Evolutionary conservation across 768 basidiomycete genomes (phyloP).

Genomic region (Mycena belliarum): DNA sequence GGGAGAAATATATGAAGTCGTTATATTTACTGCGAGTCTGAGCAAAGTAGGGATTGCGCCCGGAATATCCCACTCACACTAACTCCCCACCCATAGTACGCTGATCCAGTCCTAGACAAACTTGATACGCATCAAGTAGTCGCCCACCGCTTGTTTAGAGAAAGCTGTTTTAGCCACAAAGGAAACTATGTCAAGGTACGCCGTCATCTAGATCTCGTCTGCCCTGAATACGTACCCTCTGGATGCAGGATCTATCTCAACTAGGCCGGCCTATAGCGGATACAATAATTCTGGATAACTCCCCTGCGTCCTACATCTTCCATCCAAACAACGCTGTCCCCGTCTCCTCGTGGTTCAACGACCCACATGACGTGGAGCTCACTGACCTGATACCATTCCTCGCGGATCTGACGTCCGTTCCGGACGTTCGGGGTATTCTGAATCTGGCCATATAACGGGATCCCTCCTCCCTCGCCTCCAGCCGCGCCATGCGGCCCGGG

Average conservation of each 20-base stretch:
- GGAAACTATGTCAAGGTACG: conserved; percentile 98
- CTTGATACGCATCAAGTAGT: conserved; percentile 92
- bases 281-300: conserved; percentile 98
- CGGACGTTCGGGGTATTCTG: conserved; percentile 89
- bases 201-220: not conserved
- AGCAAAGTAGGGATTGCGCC: conserved; percentile 84
- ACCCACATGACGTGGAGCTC: conserved; percentile 96
- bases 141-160: conserved; percentile 91
- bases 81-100: conserved; percentile 63
- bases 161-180: conserved; percentile 98
- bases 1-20: conserved; percentile 98
- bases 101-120: conserved; percentile 97
- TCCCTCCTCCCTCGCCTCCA: not conserved
- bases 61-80: conserved; percentile 2
- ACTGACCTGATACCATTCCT: conserved; percentile 96
- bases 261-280: conserved; percentile 91
- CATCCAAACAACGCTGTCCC: conserved; percentile 99
- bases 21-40: conserved; percentile 96
- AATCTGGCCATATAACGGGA: conserved; percentile 71
- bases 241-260: conserved; percentile 86
- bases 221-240: not conserved
- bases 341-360: conserved; percentile 99
- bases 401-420: conserved; percentile 78
- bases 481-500: conserved; percentile 13
- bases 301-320: conserved; percentile 98